These are phyloP conservation scores for Aspergillus texensis DNA, from an alignment of 2,329 filamentous ascomycete species.

Conservation along the genomic window DNA sequence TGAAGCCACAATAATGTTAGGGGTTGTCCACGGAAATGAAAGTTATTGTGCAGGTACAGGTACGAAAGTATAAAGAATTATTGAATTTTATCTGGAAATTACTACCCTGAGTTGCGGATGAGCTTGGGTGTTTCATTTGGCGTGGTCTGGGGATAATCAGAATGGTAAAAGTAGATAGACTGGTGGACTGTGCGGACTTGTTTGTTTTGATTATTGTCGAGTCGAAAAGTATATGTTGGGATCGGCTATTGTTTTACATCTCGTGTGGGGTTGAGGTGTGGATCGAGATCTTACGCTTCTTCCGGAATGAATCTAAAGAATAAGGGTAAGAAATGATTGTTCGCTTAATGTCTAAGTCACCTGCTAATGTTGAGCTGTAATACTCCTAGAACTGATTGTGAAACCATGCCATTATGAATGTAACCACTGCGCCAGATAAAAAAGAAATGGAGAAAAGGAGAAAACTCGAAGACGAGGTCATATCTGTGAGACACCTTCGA, in stretches of 20 bases:
- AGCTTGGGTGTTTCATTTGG: too few relatives aligned
- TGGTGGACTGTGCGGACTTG: too few relatives aligned
- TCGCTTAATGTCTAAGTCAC: not conserved
- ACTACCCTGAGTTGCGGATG: not conserved
- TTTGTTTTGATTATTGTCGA: not conserved
- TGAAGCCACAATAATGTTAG: too few relatives aligned
- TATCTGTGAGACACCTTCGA: not conserved
- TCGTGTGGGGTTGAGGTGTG: not conserved
- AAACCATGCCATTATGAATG: not conserved
- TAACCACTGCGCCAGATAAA: not conserved
- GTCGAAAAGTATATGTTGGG: not conserved
- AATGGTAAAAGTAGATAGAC: not conserved
- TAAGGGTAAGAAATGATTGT: too few relatives aligned
- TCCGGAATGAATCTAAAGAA: too few relatives aligned
- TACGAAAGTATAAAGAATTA: not conserved
- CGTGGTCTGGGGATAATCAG: too few relatives aligned
- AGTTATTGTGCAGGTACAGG: not conserved
- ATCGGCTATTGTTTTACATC: not conserved
- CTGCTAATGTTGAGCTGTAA: not conserved
- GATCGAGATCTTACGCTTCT: not conserved
- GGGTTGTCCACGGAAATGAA: not conserved
- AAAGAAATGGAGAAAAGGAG: slow-evolving; percentile 2
- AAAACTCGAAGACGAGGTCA: not conserved
- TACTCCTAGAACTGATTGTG: not conserved
- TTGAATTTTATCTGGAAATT: not conserved